A percentile compares a stretch with the other conserved stretches of the same genome.
These are phyloP conservation scores for Trypanosomatidae sp. DNA, from an alignment of 208 protist genomes.

Conservation along the genomic window DNA sequence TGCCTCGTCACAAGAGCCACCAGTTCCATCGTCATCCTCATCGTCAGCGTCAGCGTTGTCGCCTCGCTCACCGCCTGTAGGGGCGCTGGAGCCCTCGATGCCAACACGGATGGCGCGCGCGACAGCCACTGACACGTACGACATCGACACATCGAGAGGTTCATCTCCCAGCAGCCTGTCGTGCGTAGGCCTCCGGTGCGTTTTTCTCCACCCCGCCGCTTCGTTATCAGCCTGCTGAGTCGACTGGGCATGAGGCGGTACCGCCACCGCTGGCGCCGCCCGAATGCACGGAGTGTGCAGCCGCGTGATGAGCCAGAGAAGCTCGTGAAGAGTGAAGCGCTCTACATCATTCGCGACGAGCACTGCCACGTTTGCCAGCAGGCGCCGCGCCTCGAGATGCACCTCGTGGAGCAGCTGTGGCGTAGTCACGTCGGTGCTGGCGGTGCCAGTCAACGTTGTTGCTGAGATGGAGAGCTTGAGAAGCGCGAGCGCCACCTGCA, in stretches of 20 bases:
- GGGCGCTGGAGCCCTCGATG: slow-evolving; percentile 1
- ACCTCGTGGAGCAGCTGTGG: slow-evolving; percentile 2
- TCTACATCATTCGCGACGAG: slow-evolving; percentile 28
- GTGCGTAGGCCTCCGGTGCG: background rate
- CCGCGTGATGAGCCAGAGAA: slow-evolving; percentile 24
- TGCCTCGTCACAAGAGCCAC: background rate
- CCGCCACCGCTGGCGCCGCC: background rate
- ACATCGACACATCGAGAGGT: slow-evolving; percentile 16
- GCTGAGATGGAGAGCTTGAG: slow-evolving; percentile 20
- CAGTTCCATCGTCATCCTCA: background rate
- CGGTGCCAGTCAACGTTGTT: background rate
- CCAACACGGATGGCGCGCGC: slow-evolving; percentile 12
- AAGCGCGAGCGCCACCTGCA: slow-evolving; percentile 16
- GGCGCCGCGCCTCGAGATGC: slow-evolving; percentile 17
- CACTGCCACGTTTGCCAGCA: slow-evolving; percentile 24
- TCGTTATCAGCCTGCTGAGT: background rate
- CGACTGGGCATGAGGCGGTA: background rate
- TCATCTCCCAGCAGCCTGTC: background rate
- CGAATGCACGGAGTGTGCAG: slow-evolving; percentile 23
- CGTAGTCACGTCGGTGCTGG: background rate
- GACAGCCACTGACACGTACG: slow-evolving; percentile 20
- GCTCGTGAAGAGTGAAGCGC: slow-evolving; percentile 12
- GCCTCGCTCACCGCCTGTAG: background rate
- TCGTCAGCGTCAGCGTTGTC: background rate
- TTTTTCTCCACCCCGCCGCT: background rate